Conservation (phyloP, 495 filamentous ascomycete species). For the Trichodelitschia bisporula region DNA sequence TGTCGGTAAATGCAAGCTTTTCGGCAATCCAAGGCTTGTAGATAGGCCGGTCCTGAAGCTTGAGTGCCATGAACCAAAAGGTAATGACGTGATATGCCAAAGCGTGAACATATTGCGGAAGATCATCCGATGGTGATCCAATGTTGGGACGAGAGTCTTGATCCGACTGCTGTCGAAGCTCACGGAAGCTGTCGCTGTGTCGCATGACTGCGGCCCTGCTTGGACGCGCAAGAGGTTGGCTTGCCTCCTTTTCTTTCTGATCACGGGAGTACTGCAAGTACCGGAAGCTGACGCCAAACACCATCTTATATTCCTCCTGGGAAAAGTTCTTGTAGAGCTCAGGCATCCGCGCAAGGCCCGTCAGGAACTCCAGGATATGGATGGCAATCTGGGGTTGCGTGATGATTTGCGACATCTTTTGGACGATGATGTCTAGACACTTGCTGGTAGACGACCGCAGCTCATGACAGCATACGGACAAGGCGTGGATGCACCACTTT, state of each 20-base stretch:
- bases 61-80: slow-evolving; percentile 85
- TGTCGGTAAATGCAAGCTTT: slow-evolving; percentile 47
- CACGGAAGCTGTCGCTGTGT: no score
- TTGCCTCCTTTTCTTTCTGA: slow-evolving; percentile 18
- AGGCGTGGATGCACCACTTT: slow-evolving; percentile 77
- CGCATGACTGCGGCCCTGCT: no score
- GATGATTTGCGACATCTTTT: slow-evolving; percentile 85
- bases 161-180: no score
- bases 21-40: slow-evolving; percentile 85
- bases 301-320: slow-evolving; percentile 67
- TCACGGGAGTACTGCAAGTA: slow-evolving; percentile 60
- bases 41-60: slow-evolving; percentile 54
- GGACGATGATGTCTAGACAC: slow-evolving; percentile 54
- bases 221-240: no score
- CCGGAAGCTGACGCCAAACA: slow-evolving; percentile 84
- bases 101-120: slow-evolving; percentile 78
- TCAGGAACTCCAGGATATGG: slow-evolving; percentile 83
- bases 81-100: slow-evolving; percentile 87
- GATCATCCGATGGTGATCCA: slow-evolving; percentile 22
- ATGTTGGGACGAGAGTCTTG: slow-evolving; percentile 1
- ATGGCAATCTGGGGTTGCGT: slow-evolving; percentile 76
- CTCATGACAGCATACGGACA: slow-evolving; percentile 86
- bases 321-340: slow-evolving; percentile 68
- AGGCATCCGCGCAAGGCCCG: slow-evolving; percentile 61
- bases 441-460: slow-evolving; percentile 63